Evolutionary conservation across 164 flowering plant genomes (phyloP).

Genomic region (Vitis cinerea): DNA sequence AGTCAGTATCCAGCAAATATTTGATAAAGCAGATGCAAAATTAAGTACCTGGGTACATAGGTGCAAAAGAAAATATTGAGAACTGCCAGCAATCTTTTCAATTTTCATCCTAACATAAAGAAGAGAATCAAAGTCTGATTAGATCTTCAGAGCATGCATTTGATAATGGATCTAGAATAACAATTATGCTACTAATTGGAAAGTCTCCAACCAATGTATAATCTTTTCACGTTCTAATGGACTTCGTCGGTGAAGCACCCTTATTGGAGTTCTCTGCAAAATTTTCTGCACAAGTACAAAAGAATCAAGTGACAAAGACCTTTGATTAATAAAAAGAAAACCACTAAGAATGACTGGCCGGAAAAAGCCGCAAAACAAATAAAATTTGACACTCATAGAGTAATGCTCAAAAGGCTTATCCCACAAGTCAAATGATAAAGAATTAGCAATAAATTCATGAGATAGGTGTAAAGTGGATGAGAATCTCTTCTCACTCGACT

Average conservation of each 20-base stretch:
- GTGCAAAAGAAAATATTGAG: slow-evolving; percentile 85
- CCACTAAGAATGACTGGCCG: no score
- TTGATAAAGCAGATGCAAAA: no score
- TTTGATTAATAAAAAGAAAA: not conserved
- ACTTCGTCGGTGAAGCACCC: slow-evolving; percentile 98
- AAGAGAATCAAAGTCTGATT: not conserved
- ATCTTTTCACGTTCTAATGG: slow-evolving; percentile 86
- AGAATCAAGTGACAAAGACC: not conserved
- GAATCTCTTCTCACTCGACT: no score
- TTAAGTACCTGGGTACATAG: slow-evolving; percentile 81
- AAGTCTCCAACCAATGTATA: slow-evolving; percentile 72
- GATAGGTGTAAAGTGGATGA: no score
- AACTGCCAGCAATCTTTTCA: slow-evolving; percentile 66
- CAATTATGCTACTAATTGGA: not conserved
- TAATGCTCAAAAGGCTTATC: no score
- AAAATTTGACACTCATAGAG: no score
- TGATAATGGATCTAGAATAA: not conserved
- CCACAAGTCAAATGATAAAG: no score
- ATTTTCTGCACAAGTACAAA: slow-evolving; percentile 45
- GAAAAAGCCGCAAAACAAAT: no score
- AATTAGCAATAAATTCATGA: no score
- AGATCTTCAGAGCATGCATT: slow-evolving; percentile 4
- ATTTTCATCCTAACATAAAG: slow-evolving; percentile 68
- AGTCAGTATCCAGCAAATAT: no score
- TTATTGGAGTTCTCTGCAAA: slow-evolving; percentile 80